Conservation (phyloP, 2,329 filamentous ascomycete species). For the Calonectria pteridis region DNA sequence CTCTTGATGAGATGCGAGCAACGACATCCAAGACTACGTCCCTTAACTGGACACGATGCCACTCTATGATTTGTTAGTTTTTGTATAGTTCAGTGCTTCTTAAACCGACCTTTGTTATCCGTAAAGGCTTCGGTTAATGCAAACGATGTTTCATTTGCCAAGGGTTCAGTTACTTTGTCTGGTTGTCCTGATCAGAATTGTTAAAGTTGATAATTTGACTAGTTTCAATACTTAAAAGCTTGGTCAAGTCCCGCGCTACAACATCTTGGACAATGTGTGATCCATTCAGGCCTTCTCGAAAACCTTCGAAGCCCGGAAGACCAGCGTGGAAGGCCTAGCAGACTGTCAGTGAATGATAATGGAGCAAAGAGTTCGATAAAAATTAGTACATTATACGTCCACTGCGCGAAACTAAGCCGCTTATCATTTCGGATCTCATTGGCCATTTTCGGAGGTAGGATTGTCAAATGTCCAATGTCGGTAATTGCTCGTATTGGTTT, state of each 20-base stretch:
- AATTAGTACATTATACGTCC: neutral
- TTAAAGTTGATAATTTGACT: too few species aligned
- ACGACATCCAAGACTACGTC: neutral
- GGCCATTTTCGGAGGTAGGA: neutral
- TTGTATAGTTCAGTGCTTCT: too few species aligned
- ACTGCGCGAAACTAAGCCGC: neutral
- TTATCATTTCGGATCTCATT: neutral
- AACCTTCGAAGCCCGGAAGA: neutral
- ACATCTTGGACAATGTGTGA: neutral
- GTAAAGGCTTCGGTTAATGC: neutral
- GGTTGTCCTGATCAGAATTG: neutral
- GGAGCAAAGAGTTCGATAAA: neutral
- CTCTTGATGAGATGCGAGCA: neutral
- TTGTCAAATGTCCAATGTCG: neutral
- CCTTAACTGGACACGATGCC: neutral
- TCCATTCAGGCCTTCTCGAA: neutral
- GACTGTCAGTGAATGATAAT: neutral
- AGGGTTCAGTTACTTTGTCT: neutral
- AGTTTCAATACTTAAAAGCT: neutral
- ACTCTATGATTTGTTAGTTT: neutral
- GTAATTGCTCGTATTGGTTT: neutral
- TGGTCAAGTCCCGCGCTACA: neutral
- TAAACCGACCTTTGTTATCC: neutral
- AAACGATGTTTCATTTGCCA: neutral
- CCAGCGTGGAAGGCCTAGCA: neutral